A percentile compares a stretch with the other conserved stretches of the same genome.
Conservation (phyloP, 2,329 filamentous ascomycete species). For the Didymella pinodella region DNA sequence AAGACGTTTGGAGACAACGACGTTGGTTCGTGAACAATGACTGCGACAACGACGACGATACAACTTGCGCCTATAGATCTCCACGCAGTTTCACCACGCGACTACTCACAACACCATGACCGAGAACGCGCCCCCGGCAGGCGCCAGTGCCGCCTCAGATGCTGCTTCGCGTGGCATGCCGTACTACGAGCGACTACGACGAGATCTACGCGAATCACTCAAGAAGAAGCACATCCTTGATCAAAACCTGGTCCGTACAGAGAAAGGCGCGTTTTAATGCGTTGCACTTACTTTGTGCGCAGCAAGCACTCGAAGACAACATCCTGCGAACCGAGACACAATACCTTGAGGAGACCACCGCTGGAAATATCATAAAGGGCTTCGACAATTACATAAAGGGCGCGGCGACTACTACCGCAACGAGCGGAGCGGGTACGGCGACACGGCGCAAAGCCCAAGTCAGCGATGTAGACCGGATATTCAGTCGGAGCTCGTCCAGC, state of each 20-base stretch:
- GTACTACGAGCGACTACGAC: constrained; percentile 76
- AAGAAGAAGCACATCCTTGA: constrained; percentile 71
- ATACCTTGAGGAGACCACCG: constrained; percentile 85
- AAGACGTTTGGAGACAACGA: constrained; percentile 12
- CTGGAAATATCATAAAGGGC: constrained; percentile 94
- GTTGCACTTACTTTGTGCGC: constrained; percentile 27
- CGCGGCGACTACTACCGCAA: constrained; percentile 65
- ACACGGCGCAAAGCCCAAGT: constrained; percentile 69
- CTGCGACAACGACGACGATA: background rate
- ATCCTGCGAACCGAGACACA: constrained; percentile 84
- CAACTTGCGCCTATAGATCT: background rate
- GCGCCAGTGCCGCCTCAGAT: constrained; percentile 45
- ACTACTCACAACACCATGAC: constrained; percentile 51
- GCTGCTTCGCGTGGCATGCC: constrained; percentile 63
- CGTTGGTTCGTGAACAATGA: background rate
- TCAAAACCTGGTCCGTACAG: constrained; percentile 61
- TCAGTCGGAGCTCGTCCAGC: constrained; percentile 58
- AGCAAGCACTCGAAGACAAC: constrained; percentile 74
- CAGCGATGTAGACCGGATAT: constrained; percentile 76
- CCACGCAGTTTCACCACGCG: background rate
- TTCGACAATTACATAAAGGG: constrained; percentile 99
- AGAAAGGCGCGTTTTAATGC: constrained; percentile 8
- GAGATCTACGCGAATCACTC: constrained; percentile 71
- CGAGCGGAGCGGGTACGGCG: constrained; percentile 48
- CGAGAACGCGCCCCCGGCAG: constrained; percentile 56